A percentile compares a stretch with the other conserved stretches of the same genome.
Evolutionary conservation across 305 asterid genomes (phyloP).

Genomic region (Fraxinus albicans): DNA sequence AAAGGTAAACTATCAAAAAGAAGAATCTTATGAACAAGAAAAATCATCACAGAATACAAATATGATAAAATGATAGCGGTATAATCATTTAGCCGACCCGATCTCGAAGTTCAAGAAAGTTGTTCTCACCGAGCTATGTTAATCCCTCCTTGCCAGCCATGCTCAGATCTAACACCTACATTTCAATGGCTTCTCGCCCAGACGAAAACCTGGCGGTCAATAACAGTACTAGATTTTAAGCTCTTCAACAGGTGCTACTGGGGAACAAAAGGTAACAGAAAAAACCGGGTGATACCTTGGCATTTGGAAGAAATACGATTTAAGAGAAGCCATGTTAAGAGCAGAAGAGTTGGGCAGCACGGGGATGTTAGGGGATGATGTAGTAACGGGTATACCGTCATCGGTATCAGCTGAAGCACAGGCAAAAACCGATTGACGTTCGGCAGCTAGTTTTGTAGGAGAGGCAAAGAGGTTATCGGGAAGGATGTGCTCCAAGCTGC

Average conservation of each 20-base stretch:
- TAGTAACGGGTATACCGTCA: constrained; percentile 33
- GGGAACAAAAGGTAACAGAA: neutral
- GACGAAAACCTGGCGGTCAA: constrained; percentile 51
- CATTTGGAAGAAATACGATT: constrained; percentile 68
- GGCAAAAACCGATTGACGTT: constrained; percentile 39
- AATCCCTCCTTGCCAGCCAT: constrained; percentile 61
- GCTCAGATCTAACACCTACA: constrained; percentile 56
- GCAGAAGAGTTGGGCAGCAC: constrained; percentile 50
- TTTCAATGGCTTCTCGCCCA: constrained; percentile 80
- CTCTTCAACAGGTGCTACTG: neutral
- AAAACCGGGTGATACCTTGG: constrained; percentile 52
- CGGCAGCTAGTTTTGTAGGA: constrained; percentile 72
- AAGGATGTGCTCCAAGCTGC: constrained; percentile 77
- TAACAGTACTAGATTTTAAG: neutral
- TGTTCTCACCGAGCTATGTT: constrained; percentile 58
- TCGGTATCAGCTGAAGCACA: constrained; percentile 41
- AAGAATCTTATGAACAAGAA: constrained; percentile 12
- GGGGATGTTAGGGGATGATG: constrained; percentile 48
- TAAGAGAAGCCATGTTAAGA: constrained; percentile 60
- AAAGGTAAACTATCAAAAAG: constrained; percentile 11
- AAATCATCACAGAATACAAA: neutral
- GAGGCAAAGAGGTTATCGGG: constrained; percentile 89
- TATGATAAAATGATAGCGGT: neutral
- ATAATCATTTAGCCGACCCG: neutral
- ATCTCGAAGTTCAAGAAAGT: neutral